Percentiles rank a stretch among this genome's conserved stretches.
These are phyloP conservation scores for Aspergillus unguis DNA, from an alignment of 2,329 filamentous ascomycete genomes.

Conservation along the genomic window DNA sequence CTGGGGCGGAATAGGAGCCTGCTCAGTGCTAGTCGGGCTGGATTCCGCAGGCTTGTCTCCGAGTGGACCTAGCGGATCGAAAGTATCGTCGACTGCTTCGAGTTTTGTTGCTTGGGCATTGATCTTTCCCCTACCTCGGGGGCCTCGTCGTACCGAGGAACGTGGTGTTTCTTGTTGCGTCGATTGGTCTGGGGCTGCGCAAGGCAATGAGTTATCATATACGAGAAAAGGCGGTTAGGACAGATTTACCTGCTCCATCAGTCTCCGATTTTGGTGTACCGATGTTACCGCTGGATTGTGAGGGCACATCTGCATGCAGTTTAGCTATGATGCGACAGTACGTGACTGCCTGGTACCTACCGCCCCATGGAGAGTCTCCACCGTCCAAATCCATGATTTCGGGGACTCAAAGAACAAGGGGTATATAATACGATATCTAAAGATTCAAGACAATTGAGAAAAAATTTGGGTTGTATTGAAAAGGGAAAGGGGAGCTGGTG, in stretches of 20 bases:
- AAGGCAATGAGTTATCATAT: constrained; percentile 11
- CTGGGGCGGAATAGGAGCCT: constrained; percentile 57
- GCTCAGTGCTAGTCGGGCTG: constrained; percentile 44
- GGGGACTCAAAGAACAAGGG: constrained; percentile 3
- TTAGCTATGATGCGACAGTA: constrained; percentile 26
- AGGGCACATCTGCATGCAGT: constrained; percentile 44
- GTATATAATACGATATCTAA: constrained; percentile 4
- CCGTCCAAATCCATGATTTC: constrained; percentile 40
- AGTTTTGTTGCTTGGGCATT: constrained; percentile 60
- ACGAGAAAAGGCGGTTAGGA: not conserved
- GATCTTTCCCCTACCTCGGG: constrained; percentile 55
- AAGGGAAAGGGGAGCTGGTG: constrained; percentile 1
- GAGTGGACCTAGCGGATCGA: constrained; percentile 61
- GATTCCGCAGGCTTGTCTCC: constrained; percentile 45
- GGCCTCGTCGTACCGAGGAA: constrained; percentile 49
- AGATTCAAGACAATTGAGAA: not conserved
- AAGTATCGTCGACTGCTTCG: constrained; percentile 60
- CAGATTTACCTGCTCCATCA: constrained; percentile 31
- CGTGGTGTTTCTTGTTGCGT: constrained; percentile 43
- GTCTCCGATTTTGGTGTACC: constrained; percentile 25
- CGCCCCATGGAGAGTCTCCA: constrained; percentile 50
- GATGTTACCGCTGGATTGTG: constrained; percentile 35
- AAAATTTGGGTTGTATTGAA: not conserved
- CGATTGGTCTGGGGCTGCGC: constrained; percentile 28
- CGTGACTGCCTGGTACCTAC: constrained; percentile 36